Percentiles rank a stretch among this genome's conserved stretches.
Conservation (phyloP, 805 yeast species). For the Candida awuae region DNA sequence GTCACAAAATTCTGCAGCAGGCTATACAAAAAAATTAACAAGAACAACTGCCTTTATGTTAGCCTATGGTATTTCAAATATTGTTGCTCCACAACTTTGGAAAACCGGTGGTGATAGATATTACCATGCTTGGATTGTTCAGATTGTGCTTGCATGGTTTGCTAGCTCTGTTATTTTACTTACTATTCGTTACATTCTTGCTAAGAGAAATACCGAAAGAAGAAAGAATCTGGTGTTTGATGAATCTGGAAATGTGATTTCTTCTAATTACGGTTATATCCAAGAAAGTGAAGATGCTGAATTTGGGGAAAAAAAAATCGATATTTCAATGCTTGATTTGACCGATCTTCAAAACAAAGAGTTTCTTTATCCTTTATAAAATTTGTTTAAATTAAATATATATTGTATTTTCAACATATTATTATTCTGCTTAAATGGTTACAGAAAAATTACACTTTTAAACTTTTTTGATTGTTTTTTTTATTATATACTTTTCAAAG, state of each 20-base stretch:
- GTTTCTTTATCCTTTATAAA: neutral
- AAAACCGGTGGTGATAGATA: constrained; percentile 34
- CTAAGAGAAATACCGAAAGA: constrained; percentile 26
- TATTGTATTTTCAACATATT: too few species aligned
- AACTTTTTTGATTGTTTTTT: too few species aligned
- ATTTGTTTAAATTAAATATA: too few species aligned
- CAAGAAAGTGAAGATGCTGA: too few species aligned
- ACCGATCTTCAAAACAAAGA: neutral
- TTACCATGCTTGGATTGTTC: constrained; percentile 41
- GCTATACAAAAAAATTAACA: constrained; percentile 41
- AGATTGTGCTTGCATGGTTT: constrained; percentile 39
- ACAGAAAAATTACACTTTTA: too few species aligned
- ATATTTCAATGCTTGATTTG: constrained; percentile 37
- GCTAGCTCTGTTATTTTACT: constrained; percentile 35
- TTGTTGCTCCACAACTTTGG: constrained; percentile 49
- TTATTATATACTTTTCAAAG: too few species aligned
- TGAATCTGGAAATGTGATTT: too few species aligned
- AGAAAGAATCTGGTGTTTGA: too few species aligned
- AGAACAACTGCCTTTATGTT: constrained; percentile 39
- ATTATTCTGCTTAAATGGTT: too few species aligned
- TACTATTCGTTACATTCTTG: constrained; percentile 37
- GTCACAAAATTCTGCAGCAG: constrained; percentile 33
- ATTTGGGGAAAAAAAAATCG: constrained; percentile 20
- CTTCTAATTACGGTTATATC: too few species aligned
- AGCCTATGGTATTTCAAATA: constrained; percentile 39